Base-by-base conservation (phyloP, 352 stramenopile genomes). In the Aphanomyces euteiches region DNA sequence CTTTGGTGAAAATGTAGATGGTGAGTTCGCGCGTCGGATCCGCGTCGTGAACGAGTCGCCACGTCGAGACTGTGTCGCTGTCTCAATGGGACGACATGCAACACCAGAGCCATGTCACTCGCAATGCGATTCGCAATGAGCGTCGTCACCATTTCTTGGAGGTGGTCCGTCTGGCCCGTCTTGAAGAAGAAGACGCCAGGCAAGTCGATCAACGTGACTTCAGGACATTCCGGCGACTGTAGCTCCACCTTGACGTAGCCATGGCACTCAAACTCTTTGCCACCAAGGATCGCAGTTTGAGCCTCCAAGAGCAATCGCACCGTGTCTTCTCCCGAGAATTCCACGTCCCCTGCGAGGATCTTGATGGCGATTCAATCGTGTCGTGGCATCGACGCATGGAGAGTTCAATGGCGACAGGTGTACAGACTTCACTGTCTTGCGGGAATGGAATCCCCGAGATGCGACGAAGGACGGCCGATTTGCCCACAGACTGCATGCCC, bases 401-500 rank as follows among this genome's bases (percentile, higher is more conserved):
- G 7, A 67, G 60, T 19, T 67, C 60, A 12, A 41, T 54, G 15
- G 60, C 60, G 4, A 67, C 60, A 37, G 36, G 60, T 17, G 60
- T 67, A 37, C 60, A 67, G 4, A 41, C 6, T 10, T 19, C 60
- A 6, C 19, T 19, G 10, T 41, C 60, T 19, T n/a, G 19, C 41
- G 60, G 60, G 12, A 67, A 57, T 37, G 60, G 60, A 7, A 67
- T 3, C 10, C 37, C 60, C 17, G 60, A 21, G 28, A 67, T 56
- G 19, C 60, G 60, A 5, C 17, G 7, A 17, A 67, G 60, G 6
- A 67, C 28, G 5, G 60, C 45, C 47, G 60, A 67, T 37, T 67
- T 67, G 41, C 60, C 60, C 7, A 34, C 19, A 15, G 43, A 37
- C 60, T 67, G 60, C 60, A 67, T 67, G 10, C 60, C 60, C n/a